These are phyloP conservation scores for Monilinia fructigena DNA, from an alignment of 2,329 filamentous ascomycete species.

Conservation along the genomic window DNA sequence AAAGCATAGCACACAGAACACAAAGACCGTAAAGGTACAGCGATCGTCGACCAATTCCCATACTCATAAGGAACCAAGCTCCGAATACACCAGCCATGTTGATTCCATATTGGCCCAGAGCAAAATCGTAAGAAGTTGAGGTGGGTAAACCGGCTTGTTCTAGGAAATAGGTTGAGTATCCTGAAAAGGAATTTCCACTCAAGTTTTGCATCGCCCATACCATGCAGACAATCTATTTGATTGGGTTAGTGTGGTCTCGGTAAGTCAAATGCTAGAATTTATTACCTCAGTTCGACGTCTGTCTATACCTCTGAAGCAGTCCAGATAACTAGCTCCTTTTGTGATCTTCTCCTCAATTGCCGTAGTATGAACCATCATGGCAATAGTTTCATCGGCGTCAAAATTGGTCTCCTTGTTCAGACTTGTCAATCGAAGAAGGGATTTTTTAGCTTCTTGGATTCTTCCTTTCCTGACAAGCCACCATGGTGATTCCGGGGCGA, in stretches of 20 bases:
- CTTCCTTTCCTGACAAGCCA: slow-evolving; percentile 49
- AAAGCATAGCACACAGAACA: slow-evolving; percentile 57
- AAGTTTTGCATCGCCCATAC: slow-evolving; percentile 66
- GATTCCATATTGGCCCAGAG: slow-evolving; percentile 50
- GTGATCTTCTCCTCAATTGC: slow-evolving; percentile 51
- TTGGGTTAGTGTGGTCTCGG: neutral
- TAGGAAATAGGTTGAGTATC: slow-evolving; percentile 61
- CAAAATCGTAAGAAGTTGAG: slow-evolving; percentile 53
- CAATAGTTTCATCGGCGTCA: slow-evolving; percentile 50
- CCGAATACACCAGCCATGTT: slow-evolving; percentile 53
- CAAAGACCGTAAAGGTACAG: slow-evolving; percentile 53
- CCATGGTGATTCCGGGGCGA: slow-evolving; percentile 51
- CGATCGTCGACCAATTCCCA: slow-evolving; percentile 48
- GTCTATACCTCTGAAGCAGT: slow-evolving; percentile 52
- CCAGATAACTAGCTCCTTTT: slow-evolving; percentile 48
- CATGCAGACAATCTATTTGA: slow-evolving; percentile 50
- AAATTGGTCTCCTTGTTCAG: slow-evolving; percentile 45
- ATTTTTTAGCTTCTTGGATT: slow-evolving; percentile 45
- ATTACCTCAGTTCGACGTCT: slow-evolving; percentile 50
- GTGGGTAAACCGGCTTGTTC: slow-evolving; percentile 54
- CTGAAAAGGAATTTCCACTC: slow-evolving; percentile 61
- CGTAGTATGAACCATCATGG: slow-evolving; percentile 59
- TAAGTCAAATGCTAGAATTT: neutral
- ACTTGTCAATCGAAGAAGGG: slow-evolving; percentile 39
- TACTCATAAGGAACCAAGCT: slow-evolving; percentile 51